Evolutionary conservation across 371 early-diverging fungal genomes (phyloP).

Genomic region (Mycotypha africana): DNA sequence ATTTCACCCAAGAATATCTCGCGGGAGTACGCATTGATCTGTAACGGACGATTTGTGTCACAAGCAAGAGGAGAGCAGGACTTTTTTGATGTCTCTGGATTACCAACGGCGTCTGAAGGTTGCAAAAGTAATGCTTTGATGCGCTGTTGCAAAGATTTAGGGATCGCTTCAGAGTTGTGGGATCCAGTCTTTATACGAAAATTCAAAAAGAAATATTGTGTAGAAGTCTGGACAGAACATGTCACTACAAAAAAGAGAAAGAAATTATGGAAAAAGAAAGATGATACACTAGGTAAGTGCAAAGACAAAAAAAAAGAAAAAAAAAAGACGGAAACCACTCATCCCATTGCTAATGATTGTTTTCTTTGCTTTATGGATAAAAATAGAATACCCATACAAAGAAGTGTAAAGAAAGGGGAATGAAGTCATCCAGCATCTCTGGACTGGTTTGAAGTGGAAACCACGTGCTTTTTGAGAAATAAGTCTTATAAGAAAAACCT

Average conservation of each 20-base stretch:
- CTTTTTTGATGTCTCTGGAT: slow-evolving; percentile 66
- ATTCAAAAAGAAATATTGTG: slow-evolving; percentile 78
- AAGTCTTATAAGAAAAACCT: no score
- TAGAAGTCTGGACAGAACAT: slow-evolving; percentile 75
- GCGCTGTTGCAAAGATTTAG: slow-evolving; percentile 97
- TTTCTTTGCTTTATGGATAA: neutral
- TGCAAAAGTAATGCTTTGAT: slow-evolving; percentile 93
- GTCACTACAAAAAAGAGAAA: slow-evolving; percentile 65
- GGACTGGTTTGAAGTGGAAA: no score
- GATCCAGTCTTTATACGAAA: slow-evolving; percentile 86
- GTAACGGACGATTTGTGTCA: slow-evolving; percentile 78
- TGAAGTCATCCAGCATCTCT: no score
- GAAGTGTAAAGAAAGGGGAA: slow-evolving; percentile 23
- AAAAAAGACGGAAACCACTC: no score
- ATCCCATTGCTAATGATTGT: neutral
- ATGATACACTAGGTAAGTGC: slow-evolving; percentile 50
- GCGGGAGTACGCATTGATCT: slow-evolving; percentile 89
- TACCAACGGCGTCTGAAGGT: slow-evolving; percentile 91
- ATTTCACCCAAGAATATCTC: slow-evolving; percentile 74
- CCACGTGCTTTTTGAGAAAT: no score
- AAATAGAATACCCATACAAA: slow-evolving; percentile 35
- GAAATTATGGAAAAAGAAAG: slow-evolving; percentile 82
- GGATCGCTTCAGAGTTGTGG: slow-evolving; percentile 93
- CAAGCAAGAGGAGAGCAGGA: slow-evolving; percentile 97
- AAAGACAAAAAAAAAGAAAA: no score